Conservation (phyloP, 176 grass and related monocot genomes). For the Cenchrus americanus region DNA sequence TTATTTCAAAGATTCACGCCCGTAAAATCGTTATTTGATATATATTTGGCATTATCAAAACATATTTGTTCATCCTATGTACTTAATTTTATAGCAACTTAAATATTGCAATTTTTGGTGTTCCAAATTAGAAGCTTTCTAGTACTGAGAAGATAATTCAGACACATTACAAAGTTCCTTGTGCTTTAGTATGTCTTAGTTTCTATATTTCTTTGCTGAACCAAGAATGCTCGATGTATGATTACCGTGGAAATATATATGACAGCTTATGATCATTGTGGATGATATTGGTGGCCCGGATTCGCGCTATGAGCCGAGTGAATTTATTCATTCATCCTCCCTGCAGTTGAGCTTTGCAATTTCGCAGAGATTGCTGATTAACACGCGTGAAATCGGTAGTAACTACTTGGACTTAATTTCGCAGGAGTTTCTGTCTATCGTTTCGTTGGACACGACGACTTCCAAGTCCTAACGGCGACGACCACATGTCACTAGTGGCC, state of each 20-base stretch:
- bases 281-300: conserved; percentile 55
- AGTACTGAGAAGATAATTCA: not conserved
- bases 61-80: no score
- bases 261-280: conserved; percentile 85
- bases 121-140: not conserved
- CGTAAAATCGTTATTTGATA: no score
- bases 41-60: not conserved
- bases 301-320: no score
- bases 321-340: no score
- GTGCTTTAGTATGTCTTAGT: no score
- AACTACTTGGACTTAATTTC: not conserved
- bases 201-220: not conserved
- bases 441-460: not conserved
- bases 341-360: no score
- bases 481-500: not conserved
- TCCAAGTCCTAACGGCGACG: not conserved
- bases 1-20: no score
- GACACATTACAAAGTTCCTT: not conserved
- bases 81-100: no score
- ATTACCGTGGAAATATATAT: not conserved
- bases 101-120: not conserved
- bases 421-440: not conserved
- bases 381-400: not conserved
- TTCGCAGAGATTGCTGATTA: no score
- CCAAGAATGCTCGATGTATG: not conserved